Evolutionary conservation across 768 basidiomycete species (phyloP), one percentile per base, ranked within the genome.

Genomic region (Gyrodon lividus): DNA sequence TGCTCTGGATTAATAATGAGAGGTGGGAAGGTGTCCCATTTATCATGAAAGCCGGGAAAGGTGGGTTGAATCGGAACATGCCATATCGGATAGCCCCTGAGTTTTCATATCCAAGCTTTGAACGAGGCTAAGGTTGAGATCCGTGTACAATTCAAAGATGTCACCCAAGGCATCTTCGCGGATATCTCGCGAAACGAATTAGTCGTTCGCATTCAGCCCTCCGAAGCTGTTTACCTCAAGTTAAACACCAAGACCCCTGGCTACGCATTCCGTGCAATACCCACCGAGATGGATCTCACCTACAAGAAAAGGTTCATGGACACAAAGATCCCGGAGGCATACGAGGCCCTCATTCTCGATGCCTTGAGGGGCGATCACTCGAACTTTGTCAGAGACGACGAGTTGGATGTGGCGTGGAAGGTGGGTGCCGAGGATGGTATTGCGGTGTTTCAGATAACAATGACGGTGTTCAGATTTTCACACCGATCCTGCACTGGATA

Each of bases 21-120:
- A 78, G 97, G 54, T 99, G 96, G 96, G 96, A 98, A 69, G 96
- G 96, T 51, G 96, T 99, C 5, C 97, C 96, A 0, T 99, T 98
- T 75, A 93, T 98, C 64, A 78, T 99, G 59, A 98, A 95, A 74
- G 97, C 96, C 20, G 96, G 96, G 46, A 99, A 99, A 81, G 95
- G 94, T 89, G 60, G 52, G 78, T 67, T 50, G 8, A 33, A 45
- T 22, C 30, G 43, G 28, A 24, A 50, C 52, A 49, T 46, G 51
- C 46, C 39, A 30, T 48, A 52, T 41, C 42, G 47, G 55, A 54
- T 55, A 48, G 43, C 48, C 48, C 59, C 56, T 39, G 23, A 42
- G 38, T 23, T 28, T 50, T 37, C 40, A 33, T 20, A 42, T 5
- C 62, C 28, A 53, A 96, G 95, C 96, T 5, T 74, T 99, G 54